Evolutionary conservation across 1,139 yeast genomes (phyloP).

Genomic region (Pichia sp.): DNA sequence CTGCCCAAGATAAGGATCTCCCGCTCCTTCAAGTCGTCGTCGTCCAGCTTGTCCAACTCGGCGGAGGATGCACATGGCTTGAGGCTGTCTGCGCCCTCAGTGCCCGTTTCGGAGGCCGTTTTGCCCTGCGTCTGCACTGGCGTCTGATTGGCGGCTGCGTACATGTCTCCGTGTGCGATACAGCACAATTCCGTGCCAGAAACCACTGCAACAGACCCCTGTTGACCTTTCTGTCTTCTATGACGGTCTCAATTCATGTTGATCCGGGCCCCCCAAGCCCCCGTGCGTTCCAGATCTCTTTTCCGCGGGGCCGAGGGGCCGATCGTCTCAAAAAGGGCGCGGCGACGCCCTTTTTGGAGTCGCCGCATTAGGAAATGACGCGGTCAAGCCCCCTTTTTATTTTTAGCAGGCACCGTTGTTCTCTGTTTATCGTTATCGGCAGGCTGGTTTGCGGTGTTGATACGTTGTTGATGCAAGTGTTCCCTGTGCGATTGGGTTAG

Average conservation of each 20-base stretch:
- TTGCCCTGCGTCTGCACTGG: neutral
- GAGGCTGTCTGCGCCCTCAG: neutral
- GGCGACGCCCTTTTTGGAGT: too few species aligned
- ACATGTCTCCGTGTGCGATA: neutral
- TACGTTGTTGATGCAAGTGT: neutral
- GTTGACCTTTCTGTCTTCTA: too few species aligned
- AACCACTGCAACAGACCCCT: too few species aligned
- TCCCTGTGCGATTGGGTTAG: neutral
- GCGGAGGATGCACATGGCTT: conserved; percentile 4
- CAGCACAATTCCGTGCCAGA: too few species aligned
- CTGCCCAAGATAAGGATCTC: conserved; percentile 20
- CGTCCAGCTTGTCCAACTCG: conserved; percentile 1
- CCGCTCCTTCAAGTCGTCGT: conserved; percentile 20
- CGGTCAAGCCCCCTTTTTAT: conserved; percentile 4
- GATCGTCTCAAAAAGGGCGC: neutral
- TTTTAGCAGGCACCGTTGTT: neutral
- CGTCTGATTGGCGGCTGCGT: neutral
- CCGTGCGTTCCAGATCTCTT: neutral
- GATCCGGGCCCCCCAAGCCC: too few species aligned
- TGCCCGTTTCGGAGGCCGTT: neutral
- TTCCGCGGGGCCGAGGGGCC: neutral
- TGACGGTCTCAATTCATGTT: too few species aligned
- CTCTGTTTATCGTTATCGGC: neutral
- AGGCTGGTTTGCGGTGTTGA: neutral
- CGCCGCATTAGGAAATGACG: neutral